Conservation (phyloP, 164 flowering plant genomes). For the Stephania japonica region DNA sequence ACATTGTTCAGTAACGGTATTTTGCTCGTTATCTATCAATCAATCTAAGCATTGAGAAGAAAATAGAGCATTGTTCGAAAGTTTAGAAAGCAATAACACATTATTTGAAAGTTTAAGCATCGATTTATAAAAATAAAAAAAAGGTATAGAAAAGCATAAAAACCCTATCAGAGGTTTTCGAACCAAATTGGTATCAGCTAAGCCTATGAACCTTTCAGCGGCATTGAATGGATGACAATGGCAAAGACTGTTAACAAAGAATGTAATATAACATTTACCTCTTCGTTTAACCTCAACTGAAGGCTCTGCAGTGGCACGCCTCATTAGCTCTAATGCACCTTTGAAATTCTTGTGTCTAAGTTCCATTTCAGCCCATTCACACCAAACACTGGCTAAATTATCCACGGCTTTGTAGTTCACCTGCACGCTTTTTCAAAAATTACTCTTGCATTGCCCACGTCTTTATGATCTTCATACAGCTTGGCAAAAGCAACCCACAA, state of each 20-base stretch:
- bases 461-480: slow-evolving; percentile 73
- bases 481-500: slow-evolving; percentile 93
- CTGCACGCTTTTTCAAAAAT: slow-evolving; percentile 94
- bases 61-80: neutral
- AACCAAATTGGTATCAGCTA: neutral
- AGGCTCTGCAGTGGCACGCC: slow-evolving; percentile 90
- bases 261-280: slow-evolving; percentile 38
- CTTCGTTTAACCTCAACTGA: slow-evolving; percentile 91
- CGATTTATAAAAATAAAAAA: too few species aligned
- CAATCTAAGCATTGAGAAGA: neutral
- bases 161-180: neutral
- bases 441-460: slow-evolving; percentile 79
- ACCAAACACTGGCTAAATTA: slow-evolving; percentile 87
- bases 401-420: slow-evolving; percentile 82
- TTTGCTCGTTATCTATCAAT: too few species aligned
- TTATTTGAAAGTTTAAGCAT: too few species aligned
- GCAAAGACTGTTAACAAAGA: neutral
- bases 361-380: slow-evolving; percentile 98
- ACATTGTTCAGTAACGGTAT: too few species aligned
- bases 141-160: neutral
- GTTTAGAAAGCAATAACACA: neutral
- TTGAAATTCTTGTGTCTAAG: slow-evolving; percentile 69
- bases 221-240: neutral
- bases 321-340: slow-evolving; percentile 80
- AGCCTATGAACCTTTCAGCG: neutral